phyloP scores from a whole-genome alignment of 1,284 basidiomycete genomes.

The Austropuccinia psidii region DNA sequence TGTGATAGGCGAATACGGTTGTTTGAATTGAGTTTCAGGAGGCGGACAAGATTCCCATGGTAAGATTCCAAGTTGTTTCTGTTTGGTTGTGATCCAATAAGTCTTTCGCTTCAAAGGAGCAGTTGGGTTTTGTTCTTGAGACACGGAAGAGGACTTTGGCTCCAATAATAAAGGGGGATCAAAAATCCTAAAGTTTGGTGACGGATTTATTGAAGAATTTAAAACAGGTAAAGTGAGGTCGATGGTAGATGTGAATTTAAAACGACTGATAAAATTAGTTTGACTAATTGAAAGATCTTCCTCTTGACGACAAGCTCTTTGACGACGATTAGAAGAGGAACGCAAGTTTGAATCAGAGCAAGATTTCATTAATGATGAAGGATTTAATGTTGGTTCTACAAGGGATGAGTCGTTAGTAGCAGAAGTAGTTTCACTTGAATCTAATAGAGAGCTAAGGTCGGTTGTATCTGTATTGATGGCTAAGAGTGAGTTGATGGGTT shows the following conservation, averaged over 20 bases:
- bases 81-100: conserved; percentile 34
- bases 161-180: not conserved
- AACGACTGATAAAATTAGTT: not conserved
- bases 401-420: not conserved
- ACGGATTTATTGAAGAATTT: not conserved
- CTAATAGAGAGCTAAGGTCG: conserved; percentile 6
- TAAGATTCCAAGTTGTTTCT: conserved; percentile 14
- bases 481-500: not conserved
- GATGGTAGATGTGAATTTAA: conserved; percentile 8
- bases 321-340: conserved; percentile 27
- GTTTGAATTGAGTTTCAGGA: not conserved
- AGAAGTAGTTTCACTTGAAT: conserved; percentile 5
- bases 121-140: not conserved
- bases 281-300: not conserved
- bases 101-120: conserved; percentile 7
- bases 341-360: not conserved
- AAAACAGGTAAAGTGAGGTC: conserved; percentile 16
- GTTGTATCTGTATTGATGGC: not conserved
- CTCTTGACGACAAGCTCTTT: not conserved
- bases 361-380: not conserved
- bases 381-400: not conserved
- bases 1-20: conserved; percentile 11
- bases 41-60: conserved; percentile 12
- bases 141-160: not conserved
- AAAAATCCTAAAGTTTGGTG: not conserved